Conservation (phyloP, 2,329 filamentous ascomycete genomes). For the Nigrospora sphaerica region DNA sequence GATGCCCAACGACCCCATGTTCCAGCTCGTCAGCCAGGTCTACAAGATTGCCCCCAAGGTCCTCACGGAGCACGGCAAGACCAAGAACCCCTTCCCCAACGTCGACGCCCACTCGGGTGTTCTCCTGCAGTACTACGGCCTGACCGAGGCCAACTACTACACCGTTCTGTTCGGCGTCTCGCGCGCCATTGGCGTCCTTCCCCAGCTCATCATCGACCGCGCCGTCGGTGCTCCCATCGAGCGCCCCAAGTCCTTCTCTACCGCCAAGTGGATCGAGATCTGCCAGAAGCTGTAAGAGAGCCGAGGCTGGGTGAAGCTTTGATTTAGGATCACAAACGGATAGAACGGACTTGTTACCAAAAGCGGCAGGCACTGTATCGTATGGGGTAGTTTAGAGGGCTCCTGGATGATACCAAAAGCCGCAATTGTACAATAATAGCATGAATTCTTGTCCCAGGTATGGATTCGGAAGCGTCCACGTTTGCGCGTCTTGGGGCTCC, state of each 20-base stretch:
- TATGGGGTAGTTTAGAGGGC: conserved; percentile 1
- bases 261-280: conserved; percentile 92
- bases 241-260: conserved; percentile 98
- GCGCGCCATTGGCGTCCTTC: conserved; percentile 94
- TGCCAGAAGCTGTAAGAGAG: conserved; percentile 75
- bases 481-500: too few relatives aligned
- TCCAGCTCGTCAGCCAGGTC: conserved; percentile 99
- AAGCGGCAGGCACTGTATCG: conserved; percentile 1
- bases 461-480: too few relatives aligned
- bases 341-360: conserved; percentile 18
- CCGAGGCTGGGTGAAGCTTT: conserved; percentile 12
- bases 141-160: conserved; percentile 99
- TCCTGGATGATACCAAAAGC: conserved; percentile 3
- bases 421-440: conserved; percentile 3
- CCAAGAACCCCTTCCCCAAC: conserved; percentile 99
- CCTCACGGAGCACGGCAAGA: conserved; percentile 99
- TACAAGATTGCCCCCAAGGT: conserved; percentile 99
- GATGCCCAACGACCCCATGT: conserved; percentile 96
- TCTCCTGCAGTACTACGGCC: conserved; percentile 97
- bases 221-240: conserved; percentile 95
- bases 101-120: conserved; percentile 99
- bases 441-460: neutral
- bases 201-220: conserved; percentile 99
- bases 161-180: conserved; percentile 99
- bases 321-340: conserved; percentile 20